These are phyloP conservation scores for Beauveria sp. DNA, from an alignment of 2,329 filamentous ascomycete species.

Conservation along the genomic window DNA sequence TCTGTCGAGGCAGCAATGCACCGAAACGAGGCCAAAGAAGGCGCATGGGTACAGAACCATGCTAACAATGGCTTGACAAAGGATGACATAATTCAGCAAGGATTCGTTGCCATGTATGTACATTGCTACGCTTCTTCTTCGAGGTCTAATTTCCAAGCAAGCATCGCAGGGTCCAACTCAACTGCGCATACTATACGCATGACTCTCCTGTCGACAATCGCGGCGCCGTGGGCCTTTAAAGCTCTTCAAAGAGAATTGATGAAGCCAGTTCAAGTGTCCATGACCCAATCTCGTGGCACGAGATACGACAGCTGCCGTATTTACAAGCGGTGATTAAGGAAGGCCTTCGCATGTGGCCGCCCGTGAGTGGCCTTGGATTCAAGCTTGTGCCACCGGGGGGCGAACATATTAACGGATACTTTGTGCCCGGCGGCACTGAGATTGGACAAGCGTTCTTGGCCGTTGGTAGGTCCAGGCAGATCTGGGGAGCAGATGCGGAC, in stretches of 20 bases:
- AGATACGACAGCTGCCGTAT: slow-evolving; percentile 43
- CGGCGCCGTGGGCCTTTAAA: slow-evolving; percentile 33
- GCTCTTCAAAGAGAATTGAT: slow-evolving; percentile 36
- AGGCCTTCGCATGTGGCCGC: slow-evolving; percentile 47
- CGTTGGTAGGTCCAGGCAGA: slow-evolving; percentile 37
- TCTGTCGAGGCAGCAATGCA: slow-evolving; percentile 21
- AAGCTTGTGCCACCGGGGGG: slow-evolving; percentile 45
- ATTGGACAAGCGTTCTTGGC: slow-evolving; percentile 50
- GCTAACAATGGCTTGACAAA: slow-evolving; percentile 29
- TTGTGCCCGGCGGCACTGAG: slow-evolving; percentile 43
- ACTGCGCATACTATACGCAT: slow-evolving; percentile 47
- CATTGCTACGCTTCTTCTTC: background rate
- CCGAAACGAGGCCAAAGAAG: slow-evolving; percentile 15
- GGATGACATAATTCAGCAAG: slow-evolving; percentile 30
- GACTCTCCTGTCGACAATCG: slow-evolving; percentile 43
- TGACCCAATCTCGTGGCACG: slow-evolving; percentile 33
- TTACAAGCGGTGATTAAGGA: slow-evolving; percentile 52
- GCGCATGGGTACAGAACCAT: slow-evolving; percentile 33
- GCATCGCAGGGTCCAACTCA: slow-evolving; percentile 53
- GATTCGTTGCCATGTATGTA: slow-evolving; percentile 31
- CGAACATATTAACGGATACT: slow-evolving; percentile 41
- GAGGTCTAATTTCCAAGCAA: slow-evolving; percentile 22
- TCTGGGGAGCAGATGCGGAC: slow-evolving; percentile 46
- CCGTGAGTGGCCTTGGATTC: slow-evolving; percentile 46
- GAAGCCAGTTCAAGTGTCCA: slow-evolving; percentile 31